These are phyloP conservation scores for Adiantum capillusveneris DNA, from an alignment of 75 land plant species.

Conservation along the genomic window DNA sequence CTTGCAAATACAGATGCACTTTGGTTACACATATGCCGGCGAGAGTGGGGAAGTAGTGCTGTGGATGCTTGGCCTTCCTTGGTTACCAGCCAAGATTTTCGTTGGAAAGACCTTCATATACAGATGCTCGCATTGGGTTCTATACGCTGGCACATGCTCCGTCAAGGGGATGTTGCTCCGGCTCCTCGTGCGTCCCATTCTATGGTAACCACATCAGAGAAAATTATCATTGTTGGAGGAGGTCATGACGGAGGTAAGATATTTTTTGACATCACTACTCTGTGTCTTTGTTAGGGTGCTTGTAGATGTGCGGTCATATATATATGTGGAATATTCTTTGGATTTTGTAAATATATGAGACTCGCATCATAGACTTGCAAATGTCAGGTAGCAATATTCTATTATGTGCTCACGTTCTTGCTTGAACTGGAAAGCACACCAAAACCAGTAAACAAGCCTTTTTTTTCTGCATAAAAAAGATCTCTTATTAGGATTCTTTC, in stretches of 20 bases:
- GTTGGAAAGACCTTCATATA: slow-evolving; percentile 59
- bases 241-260: slow-evolving; percentile 90
- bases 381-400: too few species aligned
- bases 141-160: slow-evolving; percentile 40
- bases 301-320: too few species aligned
- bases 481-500: too few species aligned
- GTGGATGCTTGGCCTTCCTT: slow-evolving; percentile 45
- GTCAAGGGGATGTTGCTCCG: slow-evolving; percentile 40
- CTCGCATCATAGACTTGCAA: too few species aligned
- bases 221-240: slow-evolving; percentile 78
- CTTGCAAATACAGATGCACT: slow-evolving; percentile 40
- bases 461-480: too few species aligned
- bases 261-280: too few species aligned
- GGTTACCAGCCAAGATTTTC: background rate
- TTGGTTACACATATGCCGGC: slow-evolving; percentile 65
- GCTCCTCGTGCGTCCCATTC: slow-evolving; percentile 83
- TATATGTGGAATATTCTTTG: too few species aligned
- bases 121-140: slow-evolving; percentile 38
- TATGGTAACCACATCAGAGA: slow-evolving; percentile 48
- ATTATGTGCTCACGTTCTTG: too few species aligned
- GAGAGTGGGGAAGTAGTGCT: slow-evolving; percentile 56
- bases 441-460: too few species aligned
- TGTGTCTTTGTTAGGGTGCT: too few species aligned
- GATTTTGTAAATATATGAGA: too few species aligned
- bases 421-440: too few species aligned